Percentiles rank a stretch among this genome's conserved stretches.
These are phyloP conservation scores for Chlorella sp. DNA, from an alignment of 139 green algal species.

Conservation along the genomic window DNA sequence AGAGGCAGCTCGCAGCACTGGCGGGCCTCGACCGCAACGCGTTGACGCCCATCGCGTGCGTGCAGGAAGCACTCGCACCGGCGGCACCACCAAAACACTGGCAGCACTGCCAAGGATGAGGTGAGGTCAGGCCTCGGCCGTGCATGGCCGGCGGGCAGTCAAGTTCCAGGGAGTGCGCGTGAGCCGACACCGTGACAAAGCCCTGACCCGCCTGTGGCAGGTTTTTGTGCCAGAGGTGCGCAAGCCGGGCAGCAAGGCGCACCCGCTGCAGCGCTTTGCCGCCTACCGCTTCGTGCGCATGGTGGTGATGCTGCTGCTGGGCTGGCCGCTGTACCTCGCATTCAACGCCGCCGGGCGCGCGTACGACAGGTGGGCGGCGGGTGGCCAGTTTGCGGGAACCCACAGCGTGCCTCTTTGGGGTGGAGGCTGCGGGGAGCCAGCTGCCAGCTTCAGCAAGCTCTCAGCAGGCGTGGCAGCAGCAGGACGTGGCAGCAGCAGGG, in stretches of 20 bases:
- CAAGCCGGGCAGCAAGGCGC: neutral
- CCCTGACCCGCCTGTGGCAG: slow-evolving; percentile 5
- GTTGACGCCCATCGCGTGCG: too few relatives aligned
- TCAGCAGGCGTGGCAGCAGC: neutral
- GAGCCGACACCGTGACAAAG: neutral
- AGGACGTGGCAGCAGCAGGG: neutral
- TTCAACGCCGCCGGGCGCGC: slow-evolving; percentile 65
- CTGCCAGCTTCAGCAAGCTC: neutral
- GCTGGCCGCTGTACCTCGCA: slow-evolving; percentile 81
- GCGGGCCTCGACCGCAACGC: too few relatives aligned
- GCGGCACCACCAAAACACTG: slow-evolving; percentile 86
- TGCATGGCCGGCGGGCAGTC: neutral
- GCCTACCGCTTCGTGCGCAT: slow-evolving; percentile 47
- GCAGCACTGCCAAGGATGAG: slow-evolving; percentile 70
- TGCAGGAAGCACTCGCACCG: slow-evolving; percentile 88
- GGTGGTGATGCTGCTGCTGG: slow-evolving; percentile 51
- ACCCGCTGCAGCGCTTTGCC: slow-evolving; percentile 7
- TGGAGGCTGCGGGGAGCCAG: neutral
- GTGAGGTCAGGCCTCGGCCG: slow-evolving; percentile 20
- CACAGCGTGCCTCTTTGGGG: neutral
- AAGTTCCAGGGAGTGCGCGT: neutral
- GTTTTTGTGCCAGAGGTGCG: slow-evolving; percentile 69
- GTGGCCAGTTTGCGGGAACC: neutral
- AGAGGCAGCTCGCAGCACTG: too few relatives aligned
- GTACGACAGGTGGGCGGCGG: slow-evolving; percentile 36